phyloP scores from a whole-genome alignment of 805 yeast genomes.

The Zygosaccharomyces gambellarensis region DNA sequence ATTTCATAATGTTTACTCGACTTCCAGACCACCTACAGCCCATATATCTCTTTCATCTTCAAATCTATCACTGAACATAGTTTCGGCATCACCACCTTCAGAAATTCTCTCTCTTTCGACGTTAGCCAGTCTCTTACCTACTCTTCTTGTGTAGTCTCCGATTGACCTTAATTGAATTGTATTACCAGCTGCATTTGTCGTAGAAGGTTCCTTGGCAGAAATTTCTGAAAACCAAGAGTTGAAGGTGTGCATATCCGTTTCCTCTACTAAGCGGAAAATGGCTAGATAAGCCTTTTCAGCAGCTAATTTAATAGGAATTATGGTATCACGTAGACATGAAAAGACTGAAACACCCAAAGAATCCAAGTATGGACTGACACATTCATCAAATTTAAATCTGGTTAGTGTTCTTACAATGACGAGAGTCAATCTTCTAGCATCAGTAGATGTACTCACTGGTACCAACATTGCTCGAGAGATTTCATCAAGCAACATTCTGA shows the following conservation, averaged over 20 bases:
- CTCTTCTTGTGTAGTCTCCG: conserved; percentile 85
- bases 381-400: conserved; percentile 48
- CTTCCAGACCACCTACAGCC: conserved; percentile 74
- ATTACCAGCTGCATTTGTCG: conserved; percentile 44
- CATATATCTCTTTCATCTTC: conserved; percentile 87
- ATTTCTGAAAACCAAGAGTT: conserved; percentile 56
- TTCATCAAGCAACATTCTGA: conserved; percentile 43
- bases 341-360: conserved; percentile 68
- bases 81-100: conserved; percentile 86
- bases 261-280: conserved; percentile 67
- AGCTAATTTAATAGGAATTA: conserved; percentile 88
- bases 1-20: not conserved
- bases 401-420: conserved; percentile 73
- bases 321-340: conserved; percentile 76
- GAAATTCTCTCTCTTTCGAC: conserved; percentile 84
- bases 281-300: conserved; percentile 86
- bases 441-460: conserved; percentile 61
- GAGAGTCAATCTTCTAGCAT: conserved; percentile 73
- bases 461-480: conserved; percentile 45
- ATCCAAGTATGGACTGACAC: conserved; percentile 51
- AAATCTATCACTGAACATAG: conserved; percentile 74
- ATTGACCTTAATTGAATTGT: conserved; percentile 64
- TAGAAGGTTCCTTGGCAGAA: conserved; percentile 30
- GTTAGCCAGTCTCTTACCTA: conserved; percentile 76
- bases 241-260: conserved; percentile 48